Evolutionary conservation across 108 stramenopile genomes (phyloP).

Genomic region (Nitzschia sp.): DNA sequence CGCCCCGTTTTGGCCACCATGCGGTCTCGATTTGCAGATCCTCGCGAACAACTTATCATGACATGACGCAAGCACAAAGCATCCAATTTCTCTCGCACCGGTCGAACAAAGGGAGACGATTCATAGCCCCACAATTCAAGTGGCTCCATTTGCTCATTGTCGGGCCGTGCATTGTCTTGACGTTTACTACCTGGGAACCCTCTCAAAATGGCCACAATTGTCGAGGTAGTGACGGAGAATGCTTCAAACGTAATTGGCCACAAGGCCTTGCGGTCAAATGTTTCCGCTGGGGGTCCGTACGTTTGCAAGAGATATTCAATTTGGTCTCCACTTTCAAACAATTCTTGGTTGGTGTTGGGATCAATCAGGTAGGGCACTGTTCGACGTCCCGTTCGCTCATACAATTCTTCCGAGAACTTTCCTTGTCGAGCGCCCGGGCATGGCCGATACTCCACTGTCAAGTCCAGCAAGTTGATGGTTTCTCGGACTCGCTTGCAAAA

Average conservation of each 20-base stretch:
- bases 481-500: slow-evolving; percentile 89
- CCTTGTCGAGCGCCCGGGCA: slow-evolving; percentile 57
- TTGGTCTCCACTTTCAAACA: slow-evolving; percentile 80
- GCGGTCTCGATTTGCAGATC: slow-evolving; percentile 77
- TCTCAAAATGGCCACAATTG: slow-evolving; percentile 46
- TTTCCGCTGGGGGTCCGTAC: slow-evolving; percentile 67
- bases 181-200: slow-evolving; percentile 53
- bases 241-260: slow-evolving; percentile 66
- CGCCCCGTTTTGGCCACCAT: slow-evolving; percentile 76
- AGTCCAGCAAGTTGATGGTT: slow-evolving; percentile 77
- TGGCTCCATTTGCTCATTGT: slow-evolving; percentile 74
- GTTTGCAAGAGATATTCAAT: slow-evolving; percentile 78
- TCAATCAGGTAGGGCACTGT: slow-evolving; percentile 82
- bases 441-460: slow-evolving; percentile 81
- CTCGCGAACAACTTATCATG: slow-evolving; percentile 77
- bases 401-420: slow-evolving; percentile 48
- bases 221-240: slow-evolving; percentile 61
- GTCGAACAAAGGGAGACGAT: slow-evolving; percentile 77
- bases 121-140: slow-evolving; percentile 89
- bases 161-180: slow-evolving; percentile 63
- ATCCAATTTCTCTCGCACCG: slow-evolving; percentile 75
- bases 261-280: slow-evolving; percentile 62
- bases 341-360: slow-evolving; percentile 68
- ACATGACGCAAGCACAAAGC: slow-evolving; percentile 79
- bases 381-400: slow-evolving; percentile 46